These are phyloP conservation scores for Aristolochia fimbriata DNA, from an alignment of 164 flowering plant genomes.

Conservation along the genomic window DNA sequence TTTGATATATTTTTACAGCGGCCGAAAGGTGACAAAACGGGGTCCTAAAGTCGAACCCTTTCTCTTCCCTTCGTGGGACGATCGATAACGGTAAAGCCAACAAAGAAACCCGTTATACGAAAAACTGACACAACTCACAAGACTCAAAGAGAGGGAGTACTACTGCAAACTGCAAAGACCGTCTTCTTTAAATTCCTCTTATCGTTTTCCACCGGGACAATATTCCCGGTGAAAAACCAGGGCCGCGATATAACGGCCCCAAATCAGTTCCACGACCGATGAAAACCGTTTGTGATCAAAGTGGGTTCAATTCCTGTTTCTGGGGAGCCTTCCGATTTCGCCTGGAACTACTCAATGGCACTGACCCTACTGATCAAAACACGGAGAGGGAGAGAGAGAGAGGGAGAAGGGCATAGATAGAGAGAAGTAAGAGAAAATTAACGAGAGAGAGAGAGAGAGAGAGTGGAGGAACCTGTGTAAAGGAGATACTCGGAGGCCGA, in stretches of 20 bases:
- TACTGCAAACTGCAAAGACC: too few relatives aligned
- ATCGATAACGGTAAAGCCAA: not conserved
- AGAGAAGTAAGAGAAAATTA: too few relatives aligned
- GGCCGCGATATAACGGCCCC: not conserved
- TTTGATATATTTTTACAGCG: not conserved
- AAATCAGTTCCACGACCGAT: not conserved
- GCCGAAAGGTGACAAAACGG: not conserved
- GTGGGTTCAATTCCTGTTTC: not conserved
- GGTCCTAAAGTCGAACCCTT: not conserved
- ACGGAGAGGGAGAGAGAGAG: not conserved
- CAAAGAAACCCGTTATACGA: not conserved
- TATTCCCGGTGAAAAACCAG: not conserved
- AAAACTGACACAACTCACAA: not conserved
- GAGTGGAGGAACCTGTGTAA: constrained; percentile 34
- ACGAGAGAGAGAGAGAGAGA: constrained; percentile 1
- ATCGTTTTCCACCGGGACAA: too few relatives aligned
- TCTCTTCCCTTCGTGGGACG: not conserved
- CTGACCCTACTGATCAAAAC: not conserved
- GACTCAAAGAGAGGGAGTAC: not conserved
- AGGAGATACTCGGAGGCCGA: constrained; percentile 64
- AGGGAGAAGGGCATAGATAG: too few relatives aligned
- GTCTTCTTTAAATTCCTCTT: not conserved
- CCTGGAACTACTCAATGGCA: not conserved
- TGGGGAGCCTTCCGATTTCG: not conserved
- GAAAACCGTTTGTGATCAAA: not conserved